Percentiles rank a stretch among this genome's conserved stretches.
These are phyloP conservation scores for Pythium rishiriense DNA, from an alignment of 352 stramenopile genomes.

Conservation along the genomic window DNA sequence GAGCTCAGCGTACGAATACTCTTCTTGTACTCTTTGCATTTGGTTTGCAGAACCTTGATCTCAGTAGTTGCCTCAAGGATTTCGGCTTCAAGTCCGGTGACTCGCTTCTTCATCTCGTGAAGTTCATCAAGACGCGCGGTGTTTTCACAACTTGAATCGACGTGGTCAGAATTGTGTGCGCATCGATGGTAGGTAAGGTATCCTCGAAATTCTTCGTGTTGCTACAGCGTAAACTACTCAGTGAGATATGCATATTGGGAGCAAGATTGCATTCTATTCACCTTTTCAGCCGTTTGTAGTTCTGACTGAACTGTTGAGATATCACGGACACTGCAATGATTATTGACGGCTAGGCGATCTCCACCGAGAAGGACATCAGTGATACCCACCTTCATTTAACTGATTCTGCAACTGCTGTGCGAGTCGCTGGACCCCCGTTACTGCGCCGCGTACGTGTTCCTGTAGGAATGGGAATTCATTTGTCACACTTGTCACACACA, in stretches of 20 bases:
- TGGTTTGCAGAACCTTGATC: constrained; percentile 18
- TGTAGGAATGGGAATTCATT: not conserved
- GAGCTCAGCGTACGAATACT: constrained; percentile 5
- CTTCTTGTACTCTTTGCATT: constrained; percentile 20
- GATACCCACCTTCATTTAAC: constrained; percentile 24
- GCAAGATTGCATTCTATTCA: not conserved
- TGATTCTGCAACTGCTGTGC: constrained; percentile 20
- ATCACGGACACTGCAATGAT: not conserved
- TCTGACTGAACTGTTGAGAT: constrained; percentile 10
- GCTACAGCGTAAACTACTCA: not conserved
- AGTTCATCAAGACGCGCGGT: not conserved
- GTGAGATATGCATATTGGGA: not conserved
- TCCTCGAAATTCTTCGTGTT: constrained; percentile 2
- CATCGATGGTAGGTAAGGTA: constrained; percentile 10
- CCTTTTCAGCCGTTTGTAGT: constrained; percentile 12
- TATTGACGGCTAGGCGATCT: not conserved
- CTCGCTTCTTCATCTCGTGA: not conserved
- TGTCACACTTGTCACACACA: not conserved
- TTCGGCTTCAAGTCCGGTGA: not conserved
- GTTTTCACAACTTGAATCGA: not conserved
- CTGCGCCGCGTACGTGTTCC: constrained; percentile 27
- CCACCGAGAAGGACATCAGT: not conserved
- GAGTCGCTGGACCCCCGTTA: constrained; percentile 16
- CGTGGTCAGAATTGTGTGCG: not conserved
- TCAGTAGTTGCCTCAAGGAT: not conserved